Percentiles rank a stretch among this genome's conserved stretches.
phyloP scores from a whole-genome alignment of 768 basidiomycete genomes.

The Leucosporidium scottii region DNA sequence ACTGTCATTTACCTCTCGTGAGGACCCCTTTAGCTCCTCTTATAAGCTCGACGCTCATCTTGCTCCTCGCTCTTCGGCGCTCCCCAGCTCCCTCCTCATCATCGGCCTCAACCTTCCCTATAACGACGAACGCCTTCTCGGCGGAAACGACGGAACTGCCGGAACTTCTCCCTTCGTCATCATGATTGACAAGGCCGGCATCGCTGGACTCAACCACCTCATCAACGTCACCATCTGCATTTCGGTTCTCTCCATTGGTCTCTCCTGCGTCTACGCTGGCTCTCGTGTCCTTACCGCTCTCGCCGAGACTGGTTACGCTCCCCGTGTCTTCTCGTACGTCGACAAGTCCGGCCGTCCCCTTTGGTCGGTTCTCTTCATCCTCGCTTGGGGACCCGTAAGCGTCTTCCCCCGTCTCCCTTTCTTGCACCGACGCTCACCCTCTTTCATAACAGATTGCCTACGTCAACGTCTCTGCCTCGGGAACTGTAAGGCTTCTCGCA shows the following conservation, averaged over 20 bases:
- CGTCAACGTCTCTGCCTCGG: slow-evolving; percentile 47
- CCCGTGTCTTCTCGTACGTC: slow-evolving; percentile 59
- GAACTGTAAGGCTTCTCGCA: slow-evolving; percentile 31
- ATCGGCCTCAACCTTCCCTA: slow-evolving; percentile 42
- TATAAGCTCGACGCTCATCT: slow-evolving; percentile 24
- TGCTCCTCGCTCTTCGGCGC: too few relatives aligned
- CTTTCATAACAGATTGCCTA: background rate
- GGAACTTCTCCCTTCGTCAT: slow-evolving; percentile 44
- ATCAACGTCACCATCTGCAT: slow-evolving; percentile 52
- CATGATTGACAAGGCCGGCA: slow-evolving; percentile 40
- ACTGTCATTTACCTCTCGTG: slow-evolving; percentile 55
- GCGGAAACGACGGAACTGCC: slow-evolving; percentile 39
- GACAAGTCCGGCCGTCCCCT: slow-evolving; percentile 58
- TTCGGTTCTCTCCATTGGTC: slow-evolving; percentile 53
- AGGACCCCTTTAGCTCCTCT: slow-evolving; percentile 27
- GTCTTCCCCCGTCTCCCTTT: background rate
- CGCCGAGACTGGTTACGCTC: slow-evolving; percentile 61
- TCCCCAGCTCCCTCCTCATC: too few relatives aligned
- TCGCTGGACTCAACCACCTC: slow-evolving; percentile 34
- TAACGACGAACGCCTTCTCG: slow-evolving; percentile 49
- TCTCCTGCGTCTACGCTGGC: slow-evolving; percentile 61
- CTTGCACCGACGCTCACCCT: too few relatives aligned
- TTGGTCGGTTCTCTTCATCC: slow-evolving; percentile 47
- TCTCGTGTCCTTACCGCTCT: slow-evolving; percentile 57
- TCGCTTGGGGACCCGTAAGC: slow-evolving; percentile 31